These are phyloP conservation scores for Phanerochaete sordida DNA, from an alignment of 768 basidiomycete genomes.

Conservation along the genomic window DNA sequence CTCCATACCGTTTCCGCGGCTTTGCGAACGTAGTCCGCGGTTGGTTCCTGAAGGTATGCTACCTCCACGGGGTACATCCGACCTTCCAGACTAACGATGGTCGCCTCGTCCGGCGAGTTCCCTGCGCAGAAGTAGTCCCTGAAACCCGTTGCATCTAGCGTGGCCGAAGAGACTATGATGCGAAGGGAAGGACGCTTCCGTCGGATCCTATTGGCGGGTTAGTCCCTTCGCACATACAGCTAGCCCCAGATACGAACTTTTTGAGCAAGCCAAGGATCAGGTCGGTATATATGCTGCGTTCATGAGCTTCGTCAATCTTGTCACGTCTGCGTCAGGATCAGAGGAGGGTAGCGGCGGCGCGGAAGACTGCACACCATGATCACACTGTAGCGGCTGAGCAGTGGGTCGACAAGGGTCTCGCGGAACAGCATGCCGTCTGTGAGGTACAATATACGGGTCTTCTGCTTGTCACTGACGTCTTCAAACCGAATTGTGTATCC, in stretches of 20 bases:
- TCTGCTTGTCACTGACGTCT: constrained; percentile 79
- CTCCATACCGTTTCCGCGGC: constrained; percentile 85
- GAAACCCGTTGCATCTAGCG: constrained; percentile 89
- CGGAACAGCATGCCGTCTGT: constrained; percentile 99
- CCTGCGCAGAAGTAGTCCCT: constrained; percentile 81
- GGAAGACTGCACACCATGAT: constrained; percentile 71
- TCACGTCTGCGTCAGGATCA: constrained; percentile 18
- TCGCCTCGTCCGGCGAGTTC: constrained; percentile 62
- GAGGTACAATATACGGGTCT: constrained; percentile 91
- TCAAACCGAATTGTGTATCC: constrained; percentile 98
- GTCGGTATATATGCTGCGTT: constrained; percentile 94
- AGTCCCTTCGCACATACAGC: neutral
- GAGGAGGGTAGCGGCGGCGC: neutral
- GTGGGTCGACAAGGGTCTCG: constrained; percentile 87
- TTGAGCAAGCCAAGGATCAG: constrained; percentile 87
- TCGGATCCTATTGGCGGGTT: constrained; percentile 62
- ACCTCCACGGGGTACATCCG: constrained; percentile 94
- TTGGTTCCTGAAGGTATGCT: constrained; percentile 78
- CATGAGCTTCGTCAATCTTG: constrained; percentile 97
- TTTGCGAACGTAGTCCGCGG: constrained; percentile 73
- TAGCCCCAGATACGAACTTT: constrained; percentile 58
- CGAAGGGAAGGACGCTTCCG: constrained; percentile 87
- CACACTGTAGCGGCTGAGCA: constrained; percentile 89
- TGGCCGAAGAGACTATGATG: constrained; percentile 93
- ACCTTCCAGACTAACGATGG: constrained; percentile 88